Evolutionary conservation across 1,284 basidiomycete species (phyloP).

Genomic region (Farysia itapuensis): DNA sequence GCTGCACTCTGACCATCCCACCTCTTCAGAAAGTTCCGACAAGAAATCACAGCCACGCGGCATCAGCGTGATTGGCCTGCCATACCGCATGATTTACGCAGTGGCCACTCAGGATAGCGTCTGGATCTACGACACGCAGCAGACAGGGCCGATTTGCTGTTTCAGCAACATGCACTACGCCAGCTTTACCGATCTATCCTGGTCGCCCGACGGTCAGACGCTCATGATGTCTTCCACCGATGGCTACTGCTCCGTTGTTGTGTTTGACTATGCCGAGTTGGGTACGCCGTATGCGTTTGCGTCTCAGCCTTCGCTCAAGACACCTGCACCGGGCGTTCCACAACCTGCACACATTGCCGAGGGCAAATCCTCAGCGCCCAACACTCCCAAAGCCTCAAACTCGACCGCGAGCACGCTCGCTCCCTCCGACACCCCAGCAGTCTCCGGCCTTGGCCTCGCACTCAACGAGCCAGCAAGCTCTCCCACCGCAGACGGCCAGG

Average conservation of each 20-base stretch:
- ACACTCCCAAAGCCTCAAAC: conserved; percentile 18
- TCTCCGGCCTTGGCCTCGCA: conserved; percentile 42
- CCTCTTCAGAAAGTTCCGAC: background rate
- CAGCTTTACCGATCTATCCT: conserved; percentile 93
- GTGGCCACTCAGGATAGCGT: conserved; percentile 96
- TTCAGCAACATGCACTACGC: conserved; percentile 95
- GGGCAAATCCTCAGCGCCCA: conserved; percentile 20
- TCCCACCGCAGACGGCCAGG: conserved; percentile 57
- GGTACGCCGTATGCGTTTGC: conserved; percentile 65
- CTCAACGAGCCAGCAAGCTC: conserved; percentile 5
- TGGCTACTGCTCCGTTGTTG: conserved; percentile 92
- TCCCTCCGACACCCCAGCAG: background rate
- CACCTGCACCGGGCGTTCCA: conserved; percentile 15
- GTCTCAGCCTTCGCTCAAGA: conserved; percentile 41
- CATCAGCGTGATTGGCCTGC: conserved; percentile 76
- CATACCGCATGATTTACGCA: conserved; percentile 92
- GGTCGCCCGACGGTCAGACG: conserved; percentile 93
- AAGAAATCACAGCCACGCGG: conserved; percentile 24
- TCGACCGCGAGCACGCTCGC: conserved; percentile 1
- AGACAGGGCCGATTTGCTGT: conserved; percentile 85
- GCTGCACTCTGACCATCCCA: conserved; percentile 1
- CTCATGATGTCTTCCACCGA: conserved; percentile 89
- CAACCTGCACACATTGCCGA: conserved; percentile 20
- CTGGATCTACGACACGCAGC: conserved; percentile 94
- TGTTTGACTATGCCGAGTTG: conserved; percentile 78